Conservation (phyloP, 306 rosid genomes). For the Glycyrrhiza uralensis region DNA sequence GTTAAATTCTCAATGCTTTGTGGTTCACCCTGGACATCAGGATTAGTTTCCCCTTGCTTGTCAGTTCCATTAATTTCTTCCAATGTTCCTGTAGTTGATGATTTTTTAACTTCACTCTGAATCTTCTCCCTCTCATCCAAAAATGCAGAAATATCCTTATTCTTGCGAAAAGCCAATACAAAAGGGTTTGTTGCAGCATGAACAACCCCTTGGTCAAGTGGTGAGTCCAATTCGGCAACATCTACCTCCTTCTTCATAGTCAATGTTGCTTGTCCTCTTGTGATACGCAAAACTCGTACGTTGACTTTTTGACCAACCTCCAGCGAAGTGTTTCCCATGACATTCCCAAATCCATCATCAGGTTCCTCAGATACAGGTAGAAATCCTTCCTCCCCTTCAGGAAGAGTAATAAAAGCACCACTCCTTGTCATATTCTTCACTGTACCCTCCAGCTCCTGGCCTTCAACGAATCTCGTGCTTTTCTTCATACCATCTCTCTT, state of each 20-base stretch:
- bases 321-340: constrained; percentile 72
- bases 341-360: constrained; percentile 63
- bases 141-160: constrained; percentile 80
- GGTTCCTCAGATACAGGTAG: constrained; percentile 77
- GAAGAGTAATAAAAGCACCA: constrained; percentile 90
- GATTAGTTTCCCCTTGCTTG: constrained; percentile 33
- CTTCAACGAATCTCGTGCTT: constrained; percentile 59
- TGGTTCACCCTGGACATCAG: constrained; percentile 40
- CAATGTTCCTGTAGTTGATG: constrained; percentile 32
- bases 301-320: constrained; percentile 77
- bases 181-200: constrained; percentile 85
- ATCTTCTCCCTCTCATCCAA: constrained; percentile 71
- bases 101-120: constrained; percentile 37
- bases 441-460: constrained; percentile 80
- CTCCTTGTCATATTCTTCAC: constrained; percentile 80
- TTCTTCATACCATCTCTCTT: constrained; percentile 52
- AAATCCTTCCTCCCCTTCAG: constrained; percentile 98
- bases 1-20: constrained; percentile 25
- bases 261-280: constrained; percentile 83
- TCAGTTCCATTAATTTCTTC: constrained; percentile 45
- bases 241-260: constrained; percentile 95
- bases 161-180: constrained; percentile 79
- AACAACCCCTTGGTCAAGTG: constrained; percentile 48
- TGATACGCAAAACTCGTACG: constrained; percentile 75
- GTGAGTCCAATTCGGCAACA: constrained; percentile 30